These are phyloP conservation scores for Tephrocybe sp. DNA, from an alignment of 768 basidiomycete genomes.

Conservation along the genomic window DNA sequence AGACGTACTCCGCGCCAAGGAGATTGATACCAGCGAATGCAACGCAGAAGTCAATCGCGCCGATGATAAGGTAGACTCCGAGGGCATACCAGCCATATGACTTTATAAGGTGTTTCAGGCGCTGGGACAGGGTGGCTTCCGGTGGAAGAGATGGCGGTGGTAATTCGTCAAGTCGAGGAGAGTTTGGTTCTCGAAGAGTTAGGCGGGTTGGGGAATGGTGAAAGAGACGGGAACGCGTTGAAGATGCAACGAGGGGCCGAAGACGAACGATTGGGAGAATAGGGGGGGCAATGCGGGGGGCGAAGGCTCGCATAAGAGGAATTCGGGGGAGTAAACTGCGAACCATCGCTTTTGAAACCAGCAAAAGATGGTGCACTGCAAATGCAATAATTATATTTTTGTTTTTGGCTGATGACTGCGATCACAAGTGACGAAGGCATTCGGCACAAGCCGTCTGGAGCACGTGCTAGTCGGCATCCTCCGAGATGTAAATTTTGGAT, in stretches of 20 bases:
- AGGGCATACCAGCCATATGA: constrained; percentile 96
- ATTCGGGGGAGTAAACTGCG: constrained; percentile 43
- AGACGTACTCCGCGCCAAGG: constrained; percentile 89
- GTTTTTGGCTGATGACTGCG: too few species aligned
- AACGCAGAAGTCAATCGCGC: constrained; percentile 78
- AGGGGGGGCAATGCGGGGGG: constrained; percentile 48
- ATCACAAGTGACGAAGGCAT: neutral
- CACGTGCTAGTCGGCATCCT: neutral
- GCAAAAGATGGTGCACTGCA: neutral
- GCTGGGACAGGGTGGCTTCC: constrained; percentile 60
- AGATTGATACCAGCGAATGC: constrained; percentile 84
- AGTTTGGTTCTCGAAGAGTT: constrained; percentile 20
- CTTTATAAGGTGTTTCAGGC: constrained; percentile 81
- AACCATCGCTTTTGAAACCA: constrained; percentile 26
- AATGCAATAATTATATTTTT: neutral
- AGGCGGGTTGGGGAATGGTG: constrained; percentile 49
- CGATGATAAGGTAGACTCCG: constrained; percentile 80
- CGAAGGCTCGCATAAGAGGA: constrained; percentile 43
- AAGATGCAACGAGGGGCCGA: constrained; percentile 26
- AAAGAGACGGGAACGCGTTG: constrained; percentile 38
- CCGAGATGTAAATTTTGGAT: constrained; percentile 7
- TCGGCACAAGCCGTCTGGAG: constrained; percentile 7
- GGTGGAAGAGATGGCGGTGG: constrained; percentile 37
- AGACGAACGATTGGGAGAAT: constrained; percentile 47
- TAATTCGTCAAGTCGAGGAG: constrained; percentile 32